phyloP scores from a whole-genome alignment of 208 protist genomes.

The Angomonas ambiguus region DNA sequence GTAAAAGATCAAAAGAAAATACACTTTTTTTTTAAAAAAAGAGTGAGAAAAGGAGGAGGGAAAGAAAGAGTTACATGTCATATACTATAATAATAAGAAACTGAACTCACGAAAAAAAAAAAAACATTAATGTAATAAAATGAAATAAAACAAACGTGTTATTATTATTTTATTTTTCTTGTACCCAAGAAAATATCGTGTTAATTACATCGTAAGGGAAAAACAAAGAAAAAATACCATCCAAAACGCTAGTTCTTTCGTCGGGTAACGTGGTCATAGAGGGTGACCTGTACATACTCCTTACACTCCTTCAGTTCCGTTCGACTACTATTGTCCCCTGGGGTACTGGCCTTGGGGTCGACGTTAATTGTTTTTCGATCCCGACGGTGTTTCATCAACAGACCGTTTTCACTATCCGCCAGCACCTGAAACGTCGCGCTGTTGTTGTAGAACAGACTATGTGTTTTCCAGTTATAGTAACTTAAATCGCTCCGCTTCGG shows the following conservation, averaged over 20 bases:
- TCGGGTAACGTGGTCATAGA: constrained; percentile 91
- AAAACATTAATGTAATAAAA: too few species aligned
- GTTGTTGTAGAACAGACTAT: constrained; percentile 93
- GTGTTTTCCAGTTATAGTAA: constrained; percentile 99
- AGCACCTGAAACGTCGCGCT: constrained; percentile 96
- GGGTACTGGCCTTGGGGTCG: constrained; percentile 87
- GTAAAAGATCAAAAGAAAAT: too few species aligned
- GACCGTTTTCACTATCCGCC: constrained; percentile 93
- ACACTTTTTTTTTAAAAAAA: too few species aligned
- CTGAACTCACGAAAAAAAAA: too few species aligned
- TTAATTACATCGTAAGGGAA: too few species aligned
- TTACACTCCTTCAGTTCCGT: constrained; percentile 88
- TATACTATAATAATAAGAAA: too few species aligned
- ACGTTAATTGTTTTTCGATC: constrained; percentile 98
- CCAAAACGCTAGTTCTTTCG: constrained; percentile 74
- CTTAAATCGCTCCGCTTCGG: constrained; percentile 95
- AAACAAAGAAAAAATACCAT: constrained; percentile 4
- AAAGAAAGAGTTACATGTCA: too few species aligned
- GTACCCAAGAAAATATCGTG: too few species aligned
- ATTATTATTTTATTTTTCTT: too few species aligned
- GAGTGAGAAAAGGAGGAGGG: too few species aligned
- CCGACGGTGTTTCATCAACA: constrained; percentile 98
- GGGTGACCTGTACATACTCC: constrained; percentile 95
- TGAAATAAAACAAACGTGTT: too few species aligned
- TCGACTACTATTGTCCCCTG: constrained; percentile 92